Evolutionary conservation across 2,329 filamentous ascomycete genomes (phyloP), one percentile per base, ranked within the genome.

Genomic region (Ophiocordyceps unilateralis): DNA sequence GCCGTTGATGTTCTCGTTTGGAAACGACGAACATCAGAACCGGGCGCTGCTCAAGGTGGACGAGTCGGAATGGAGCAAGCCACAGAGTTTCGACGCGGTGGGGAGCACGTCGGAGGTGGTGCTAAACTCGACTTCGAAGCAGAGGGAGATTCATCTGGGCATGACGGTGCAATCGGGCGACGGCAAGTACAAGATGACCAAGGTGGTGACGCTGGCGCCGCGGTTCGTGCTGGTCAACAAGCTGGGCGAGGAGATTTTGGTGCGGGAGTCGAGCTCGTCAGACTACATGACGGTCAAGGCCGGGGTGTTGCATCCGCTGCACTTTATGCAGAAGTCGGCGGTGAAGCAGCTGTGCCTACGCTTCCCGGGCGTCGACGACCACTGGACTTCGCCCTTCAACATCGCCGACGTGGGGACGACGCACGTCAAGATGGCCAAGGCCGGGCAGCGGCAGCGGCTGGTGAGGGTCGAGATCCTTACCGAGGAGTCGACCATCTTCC

Each of bases 361-460:
- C 60, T 94, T 93, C 58, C 84, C 88, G 1, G 91, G 89, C 0
- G 76, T 95, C 39, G 93, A 93, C 63, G 95, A 94, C 55, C 86
- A 91, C 51, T 98, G 91, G 91, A 93, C 89, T 0, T 91, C 91
- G 12, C 88, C 91, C 0, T 95, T 98, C 68, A 94, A 93, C 56
- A 95, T 98, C 54, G 88, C 88, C 0, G 91, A 96, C 55, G 72
- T 96, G 38, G 91, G 91, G 19, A 93, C 82, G 14, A 81, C 86
- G 1, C 86, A 98, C 58, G 76, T 98, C 60, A 98, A 98, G 64
- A 74, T 98, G 45, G 84, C 89, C 19, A 93, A 88, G 61, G 77
- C 82, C 37, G 86, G 87, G 14, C 85, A 95, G 60, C 77, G 88
- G 34, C 93, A 98, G 58, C 81, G 80, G 49, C 73, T 98, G 10